Percentiles rank a stretch among this genome's conserved stretches.
phyloP scores from a whole-genome alignment of 768 basidiomycete species.

The Collybia mongolica region DNA sequence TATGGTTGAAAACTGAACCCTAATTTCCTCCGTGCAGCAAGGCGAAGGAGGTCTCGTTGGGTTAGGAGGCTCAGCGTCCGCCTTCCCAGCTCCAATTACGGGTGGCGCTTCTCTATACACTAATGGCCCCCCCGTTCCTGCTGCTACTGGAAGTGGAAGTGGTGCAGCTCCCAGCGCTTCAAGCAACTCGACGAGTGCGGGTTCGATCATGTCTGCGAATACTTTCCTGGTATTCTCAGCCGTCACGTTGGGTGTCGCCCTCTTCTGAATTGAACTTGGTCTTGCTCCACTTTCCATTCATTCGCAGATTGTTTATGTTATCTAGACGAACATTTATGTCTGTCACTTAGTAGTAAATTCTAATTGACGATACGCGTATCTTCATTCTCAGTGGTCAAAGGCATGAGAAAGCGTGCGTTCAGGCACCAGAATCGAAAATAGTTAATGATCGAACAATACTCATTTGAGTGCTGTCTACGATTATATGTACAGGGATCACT shows the following conservation, averaged over 20 bases:
- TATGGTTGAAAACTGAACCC: not conserved
- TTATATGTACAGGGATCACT: too few species aligned
- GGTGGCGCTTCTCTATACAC: conserved; percentile 28
- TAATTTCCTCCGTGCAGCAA: conserved; percentile 29
- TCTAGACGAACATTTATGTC: not conserved
- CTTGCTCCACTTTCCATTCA: too few species aligned
- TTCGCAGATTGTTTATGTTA: not conserved
- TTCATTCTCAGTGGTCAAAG: too few species aligned
- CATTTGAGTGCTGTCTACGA: too few species aligned
- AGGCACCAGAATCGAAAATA: too few species aligned
- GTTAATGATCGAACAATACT: too few species aligned
- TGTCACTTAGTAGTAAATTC: not conserved
- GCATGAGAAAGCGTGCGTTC: too few species aligned
- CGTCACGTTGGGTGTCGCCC: not conserved
- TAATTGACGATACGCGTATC: too few species aligned
- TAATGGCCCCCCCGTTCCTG: conserved; percentile 16
- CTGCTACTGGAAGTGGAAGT: conserved; percentile 6
- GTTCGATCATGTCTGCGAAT: not conserved
- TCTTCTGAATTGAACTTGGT: not conserved
- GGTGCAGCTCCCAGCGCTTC: not conserved
- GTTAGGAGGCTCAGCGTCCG: conserved; percentile 46
- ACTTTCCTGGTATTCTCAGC: not conserved
- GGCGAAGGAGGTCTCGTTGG: conserved; percentile 39
- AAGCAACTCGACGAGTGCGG: not conserved
- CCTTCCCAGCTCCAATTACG: conserved; percentile 36